phyloP scores from a whole-genome alignment of 2,329 filamentous ascomycete genomes.

The Cercospora nicotianae region DNA sequence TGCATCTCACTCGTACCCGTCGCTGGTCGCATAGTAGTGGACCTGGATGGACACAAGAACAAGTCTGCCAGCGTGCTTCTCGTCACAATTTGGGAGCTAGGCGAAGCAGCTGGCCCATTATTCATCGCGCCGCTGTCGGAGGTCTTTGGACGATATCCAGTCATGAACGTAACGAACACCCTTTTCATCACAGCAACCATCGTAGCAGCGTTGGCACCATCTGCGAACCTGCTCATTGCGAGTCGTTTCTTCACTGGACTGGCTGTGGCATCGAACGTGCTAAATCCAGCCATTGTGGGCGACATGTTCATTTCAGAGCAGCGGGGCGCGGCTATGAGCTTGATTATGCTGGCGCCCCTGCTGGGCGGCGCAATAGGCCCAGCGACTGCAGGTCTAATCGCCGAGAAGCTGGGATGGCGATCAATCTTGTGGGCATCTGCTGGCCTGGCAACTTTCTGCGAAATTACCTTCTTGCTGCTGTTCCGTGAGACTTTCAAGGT shows the following conservation, averaged over 20 bases:
- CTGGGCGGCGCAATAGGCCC: constrained; percentile 60
- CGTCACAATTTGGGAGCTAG: constrained; percentile 52
- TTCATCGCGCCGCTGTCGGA: constrained; percentile 50
- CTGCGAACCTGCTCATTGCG: constrained; percentile 43
- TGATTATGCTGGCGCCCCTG: constrained; percentile 59
- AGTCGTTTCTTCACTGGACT: constrained; percentile 48
- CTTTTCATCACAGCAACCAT: constrained; percentile 48
- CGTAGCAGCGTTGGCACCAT: constrained; percentile 43
- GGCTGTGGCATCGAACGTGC: constrained; percentile 53
- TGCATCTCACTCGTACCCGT: constrained; percentile 37
- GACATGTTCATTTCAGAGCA: constrained; percentile 62
- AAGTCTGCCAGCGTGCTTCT: constrained; percentile 41
- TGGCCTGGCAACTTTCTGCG: constrained; percentile 50
- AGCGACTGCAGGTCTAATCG: constrained; percentile 56
- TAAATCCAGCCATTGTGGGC: constrained; percentile 64
- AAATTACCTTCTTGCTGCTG: constrained; percentile 52
- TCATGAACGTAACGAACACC: constrained; percentile 44
- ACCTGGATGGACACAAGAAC: constrained; percentile 26
- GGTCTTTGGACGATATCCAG: constrained; percentile 43
- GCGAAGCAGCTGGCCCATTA: constrained; percentile 50
- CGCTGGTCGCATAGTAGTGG: constrained; percentile 31
- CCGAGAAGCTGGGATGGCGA: constrained; percentile 58
- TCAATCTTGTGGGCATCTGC: constrained; percentile 54
- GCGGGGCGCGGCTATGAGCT: constrained; percentile 59
- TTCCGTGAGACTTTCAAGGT: constrained; percentile 64